Conservation (phyloP, 805 yeast species). For the Brettanomyces sp. region DNA sequence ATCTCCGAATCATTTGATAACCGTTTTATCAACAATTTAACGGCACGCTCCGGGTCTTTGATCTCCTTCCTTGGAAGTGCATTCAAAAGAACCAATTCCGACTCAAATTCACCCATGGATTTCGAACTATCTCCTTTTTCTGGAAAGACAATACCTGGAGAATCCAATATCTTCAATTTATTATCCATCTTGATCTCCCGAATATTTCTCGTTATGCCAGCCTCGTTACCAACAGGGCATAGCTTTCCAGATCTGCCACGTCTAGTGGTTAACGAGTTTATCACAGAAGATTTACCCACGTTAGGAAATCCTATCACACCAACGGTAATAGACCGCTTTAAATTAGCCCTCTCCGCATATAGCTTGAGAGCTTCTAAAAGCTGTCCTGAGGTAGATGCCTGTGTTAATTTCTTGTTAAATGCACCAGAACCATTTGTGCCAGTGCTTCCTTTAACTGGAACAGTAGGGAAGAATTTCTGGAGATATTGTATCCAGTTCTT, state of each 20-base stretch:
- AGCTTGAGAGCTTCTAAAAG: constrained; percentile 76
- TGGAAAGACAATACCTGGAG: constrained; percentile 98
- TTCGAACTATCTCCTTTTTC: constrained; percentile 17
- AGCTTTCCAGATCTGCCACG: constrained; percentile 66
- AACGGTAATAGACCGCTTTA: constrained; percentile 82
- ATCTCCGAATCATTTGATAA: constrained; percentile 64
- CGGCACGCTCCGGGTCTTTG: constrained; percentile 76
- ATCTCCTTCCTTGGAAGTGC: constrained; percentile 86
- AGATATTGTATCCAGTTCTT: constrained; percentile 77
- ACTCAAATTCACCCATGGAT: constrained; percentile 58
- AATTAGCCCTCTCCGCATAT: constrained; percentile 72
- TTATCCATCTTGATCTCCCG: constrained; percentile 90
- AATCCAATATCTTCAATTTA: constrained; percentile 80
- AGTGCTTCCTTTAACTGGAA: constrained; percentile 76
- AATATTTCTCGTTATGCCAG: constrained; percentile 90
- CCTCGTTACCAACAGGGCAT: constrained; percentile 96
- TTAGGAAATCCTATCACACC: constrained; percentile 98
- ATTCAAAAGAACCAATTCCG: constrained; percentile 80
- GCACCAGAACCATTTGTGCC: constrained; percentile 61
- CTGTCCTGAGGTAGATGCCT: constrained; percentile 60
- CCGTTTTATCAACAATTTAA: constrained; percentile 65
- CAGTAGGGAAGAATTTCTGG: constrained; percentile 79
- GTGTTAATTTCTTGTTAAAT: constrained; percentile 67
- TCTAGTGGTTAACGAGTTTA: constrained; percentile 77
- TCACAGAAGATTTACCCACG: constrained; percentile 92